These are phyloP conservation scores for Phytopythium helicoides DNA, from an alignment of 352 stramenopile species.

Conservation along the genomic window DNA sequence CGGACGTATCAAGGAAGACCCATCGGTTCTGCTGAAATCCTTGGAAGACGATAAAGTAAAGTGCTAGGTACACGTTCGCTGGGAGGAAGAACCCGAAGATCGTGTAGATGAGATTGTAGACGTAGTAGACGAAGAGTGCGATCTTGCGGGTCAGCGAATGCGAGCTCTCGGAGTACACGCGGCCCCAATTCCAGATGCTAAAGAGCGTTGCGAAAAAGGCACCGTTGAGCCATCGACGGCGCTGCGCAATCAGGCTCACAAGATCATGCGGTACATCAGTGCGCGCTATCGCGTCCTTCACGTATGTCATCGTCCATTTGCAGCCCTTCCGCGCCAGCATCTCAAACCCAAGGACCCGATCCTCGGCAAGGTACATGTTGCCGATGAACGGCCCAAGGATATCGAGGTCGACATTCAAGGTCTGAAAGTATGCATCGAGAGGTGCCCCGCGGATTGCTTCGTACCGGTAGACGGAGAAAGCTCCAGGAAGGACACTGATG, in stretches of 20 bases:
- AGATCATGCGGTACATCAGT: constrained; percentile 84
- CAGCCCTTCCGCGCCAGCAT: constrained; percentile 78
- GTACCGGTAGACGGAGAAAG: constrained; percentile 85
- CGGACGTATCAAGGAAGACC: constrained; percentile 77
- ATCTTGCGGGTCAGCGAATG: constrained; percentile 73
- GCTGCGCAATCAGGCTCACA: constrained; percentile 80
- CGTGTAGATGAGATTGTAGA: constrained; percentile 77
- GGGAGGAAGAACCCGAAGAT: constrained; percentile 72
- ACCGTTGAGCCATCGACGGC: constrained; percentile 86
- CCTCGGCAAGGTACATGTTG: constrained; percentile 90
- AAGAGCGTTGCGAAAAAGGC: constrained; percentile 88
- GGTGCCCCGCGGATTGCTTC: constrained; percentile 77
- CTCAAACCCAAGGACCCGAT: constrained; percentile 86
- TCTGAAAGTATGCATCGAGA: constrained; percentile 85
- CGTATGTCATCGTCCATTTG: constrained; percentile 88
- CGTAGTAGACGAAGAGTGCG: constrained; percentile 67
- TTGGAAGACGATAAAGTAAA: constrained; percentile 88
- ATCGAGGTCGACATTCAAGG: constrained; percentile 73
- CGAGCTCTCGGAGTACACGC: constrained; percentile 80
- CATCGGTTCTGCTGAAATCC: constrained; percentile 86
- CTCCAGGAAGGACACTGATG: constrained; percentile 83
- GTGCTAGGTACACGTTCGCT: constrained; percentile 79
- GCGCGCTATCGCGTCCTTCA: constrained; percentile 77
- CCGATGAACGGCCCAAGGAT: constrained; percentile 79
- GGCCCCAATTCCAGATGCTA: constrained; percentile 82